Base-by-base conservation (phyloP, 1,284 basidiomycete genomes). In the Marasmius oreades region DNA sequence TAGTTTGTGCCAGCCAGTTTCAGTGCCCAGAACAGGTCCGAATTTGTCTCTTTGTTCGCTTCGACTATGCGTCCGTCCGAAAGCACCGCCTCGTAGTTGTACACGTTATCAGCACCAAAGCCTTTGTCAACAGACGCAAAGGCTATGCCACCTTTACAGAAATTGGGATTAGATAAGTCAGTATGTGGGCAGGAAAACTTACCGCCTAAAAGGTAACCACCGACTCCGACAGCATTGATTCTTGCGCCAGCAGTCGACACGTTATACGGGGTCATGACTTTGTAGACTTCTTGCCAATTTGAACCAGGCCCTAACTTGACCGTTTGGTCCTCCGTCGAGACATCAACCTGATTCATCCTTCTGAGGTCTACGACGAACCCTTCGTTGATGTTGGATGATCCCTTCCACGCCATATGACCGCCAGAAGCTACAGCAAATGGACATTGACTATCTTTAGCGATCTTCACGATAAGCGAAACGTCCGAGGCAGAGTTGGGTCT, bases 71-170 rank as follows among this genome's bases (percentile, higher is more conserved):
- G 1, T 14, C 59, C 59, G 11, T 57, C 46, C 4, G 59, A 53
- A 24, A 58, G 51, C 22, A 61, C 59, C n/a, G 56, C 53, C 33
- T 60, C 55, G 53, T 60, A 60, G 47, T 60, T 56, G 52, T 45
- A 16, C 8, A 60, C 44, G 51, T 45, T 54, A 18, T 51, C 52
- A 11, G 22, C 20, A n/a, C n/a, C n/a, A n/a, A n/a, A n/a, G n/a
- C n/a, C n/a, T n/a, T n/a, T n/a, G n/a, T n/a, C n/a, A n/a, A 22
- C 45, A 6, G 56, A 57, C 6, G 20, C 28, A 26, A 60, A 60
- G 11, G 34, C 37, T 2, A 60, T 52, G 22, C 59, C 59, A 42
- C 59, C 59, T 60, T 14, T 3, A 47, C n/a, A n/a, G n/a, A n/a
- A n/a, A 26, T 24, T 24, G 12, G 14, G 26, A 14, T 47, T 31